Percentiles rank a stretch among this genome's conserved stretches.
These are phyloP conservation scores for Endocalyx cinctus DNA, from an alignment of 2,329 filamentous ascomycete genomes.

Conservation along the genomic window DNA sequence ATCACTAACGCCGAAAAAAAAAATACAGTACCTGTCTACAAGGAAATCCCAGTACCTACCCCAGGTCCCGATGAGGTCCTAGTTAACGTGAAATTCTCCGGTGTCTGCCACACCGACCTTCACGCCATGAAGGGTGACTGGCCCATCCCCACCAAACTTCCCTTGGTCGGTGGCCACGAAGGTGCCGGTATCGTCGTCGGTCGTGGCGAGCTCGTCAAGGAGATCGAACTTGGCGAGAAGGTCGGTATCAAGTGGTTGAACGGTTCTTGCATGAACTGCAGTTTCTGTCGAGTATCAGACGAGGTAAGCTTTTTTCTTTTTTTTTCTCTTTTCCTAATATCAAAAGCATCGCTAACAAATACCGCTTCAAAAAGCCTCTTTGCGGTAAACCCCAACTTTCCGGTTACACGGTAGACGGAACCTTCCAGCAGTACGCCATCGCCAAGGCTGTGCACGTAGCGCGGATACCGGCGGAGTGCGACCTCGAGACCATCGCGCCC, in stretches of 20 bases:
- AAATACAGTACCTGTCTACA: slow-evolving; percentile 58
- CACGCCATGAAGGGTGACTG: slow-evolving; percentile 83
- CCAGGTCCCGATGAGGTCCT: slow-evolving; percentile 88
- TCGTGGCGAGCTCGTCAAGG: slow-evolving; percentile 69
- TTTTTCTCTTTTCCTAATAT: neutral
- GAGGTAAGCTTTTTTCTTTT: slow-evolving; percentile 39
- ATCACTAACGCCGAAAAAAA: too few species aligned
- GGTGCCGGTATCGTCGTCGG: slow-evolving; percentile 81
- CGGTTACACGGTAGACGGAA: slow-evolving; percentile 88
- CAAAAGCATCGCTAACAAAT: neutral
- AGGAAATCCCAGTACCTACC: slow-evolving; percentile 74
- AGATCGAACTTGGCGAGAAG: slow-evolving; percentile 77
- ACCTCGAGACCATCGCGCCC: slow-evolving; percentile 73
- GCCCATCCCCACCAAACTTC: slow-evolving; percentile 77
- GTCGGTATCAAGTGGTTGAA: slow-evolving; percentile 94
- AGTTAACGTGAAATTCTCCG: slow-evolving; percentile 84
- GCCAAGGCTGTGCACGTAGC: slow-evolving; percentile 84
- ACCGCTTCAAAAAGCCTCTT: slow-evolving; percentile 47
- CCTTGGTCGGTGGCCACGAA: slow-evolving; percentile 77
- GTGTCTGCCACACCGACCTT: slow-evolving; percentile 85
- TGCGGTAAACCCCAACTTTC: slow-evolving; percentile 72
- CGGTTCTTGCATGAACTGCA: slow-evolving; percentile 76
- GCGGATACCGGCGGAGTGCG: slow-evolving; percentile 70
- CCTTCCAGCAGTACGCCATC: slow-evolving; percentile 89
- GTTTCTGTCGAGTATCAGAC: slow-evolving; percentile 75